Evolutionary conservation across 2,329 filamentous ascomycete species (phyloP).

Genomic region (Neofusicoccum sp.): DNA sequence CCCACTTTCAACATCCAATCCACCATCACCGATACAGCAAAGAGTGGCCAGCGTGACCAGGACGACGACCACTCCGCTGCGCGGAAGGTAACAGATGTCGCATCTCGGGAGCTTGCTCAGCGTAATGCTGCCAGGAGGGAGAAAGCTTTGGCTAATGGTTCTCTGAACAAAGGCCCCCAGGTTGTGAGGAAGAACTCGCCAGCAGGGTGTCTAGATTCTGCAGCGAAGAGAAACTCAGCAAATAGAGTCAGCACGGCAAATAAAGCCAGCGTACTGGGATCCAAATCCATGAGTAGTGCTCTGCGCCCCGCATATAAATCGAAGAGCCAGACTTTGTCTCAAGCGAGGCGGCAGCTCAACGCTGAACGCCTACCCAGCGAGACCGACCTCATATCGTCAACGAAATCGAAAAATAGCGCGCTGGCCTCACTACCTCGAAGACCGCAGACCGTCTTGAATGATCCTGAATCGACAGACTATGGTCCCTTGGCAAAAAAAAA

Average conservation of each 20-base stretch:
- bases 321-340: background rate
- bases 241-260: background rate
- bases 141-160: background rate
- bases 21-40: background rate
- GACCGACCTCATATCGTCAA: background rate
- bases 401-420: background rate
- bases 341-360: background rate
- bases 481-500: background rate
- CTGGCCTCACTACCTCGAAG: background rate
- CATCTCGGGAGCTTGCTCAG: background rate
- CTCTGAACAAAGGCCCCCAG: background rate
- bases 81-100: background rate
- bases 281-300: background rate
- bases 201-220: no score
- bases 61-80: background rate
- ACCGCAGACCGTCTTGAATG: background rate
- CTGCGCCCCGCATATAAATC: background rate
- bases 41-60: background rate
- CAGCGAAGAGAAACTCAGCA: background rate
- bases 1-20: background rate
- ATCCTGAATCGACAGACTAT: background rate
- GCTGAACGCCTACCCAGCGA: background rate
- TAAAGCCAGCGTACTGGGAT: background rate
- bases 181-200: no score
- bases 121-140: background rate